Conservation (phyloP, 352 stramenopile genomes). For the Globisporangium recalcitrans region DNA sequence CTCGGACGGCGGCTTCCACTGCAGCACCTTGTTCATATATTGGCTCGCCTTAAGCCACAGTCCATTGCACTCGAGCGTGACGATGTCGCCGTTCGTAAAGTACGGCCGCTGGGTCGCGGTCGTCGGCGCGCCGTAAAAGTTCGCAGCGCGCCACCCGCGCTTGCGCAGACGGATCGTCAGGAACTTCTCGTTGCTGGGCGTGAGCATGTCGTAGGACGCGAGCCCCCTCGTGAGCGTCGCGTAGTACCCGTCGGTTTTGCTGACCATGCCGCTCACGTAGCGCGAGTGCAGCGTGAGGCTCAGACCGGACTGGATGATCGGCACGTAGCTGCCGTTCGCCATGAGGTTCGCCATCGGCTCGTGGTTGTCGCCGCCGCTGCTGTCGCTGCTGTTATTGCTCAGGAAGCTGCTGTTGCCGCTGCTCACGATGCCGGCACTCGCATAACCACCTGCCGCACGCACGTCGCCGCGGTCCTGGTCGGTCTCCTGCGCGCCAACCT, state of each 20-base stretch:
- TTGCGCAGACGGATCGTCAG: slow-evolving; percentile 76
- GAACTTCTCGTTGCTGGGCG: slow-evolving; percentile 81
- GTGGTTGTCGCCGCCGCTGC: slow-evolving; percentile 1
- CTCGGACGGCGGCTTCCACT: slow-evolving; percentile 82
- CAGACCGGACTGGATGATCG: slow-evolving; percentile 63
- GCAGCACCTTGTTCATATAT: slow-evolving; percentile 70
- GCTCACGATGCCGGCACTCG: background rate
- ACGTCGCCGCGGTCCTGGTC: slow-evolving; percentile 10
- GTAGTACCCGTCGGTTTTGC: slow-evolving; percentile 84
- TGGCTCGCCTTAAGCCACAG: slow-evolving; percentile 73
- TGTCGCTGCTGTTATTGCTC: background rate
- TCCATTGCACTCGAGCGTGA: slow-evolving; percentile 85
- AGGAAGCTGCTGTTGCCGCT: background rate
- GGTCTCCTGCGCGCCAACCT: slow-evolving; percentile 37
- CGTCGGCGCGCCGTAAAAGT: slow-evolving; percentile 23
- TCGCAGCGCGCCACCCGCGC: slow-evolving; percentile 51
- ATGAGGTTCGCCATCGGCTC: slow-evolving; percentile 8
- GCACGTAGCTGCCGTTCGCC: slow-evolving; percentile 22
- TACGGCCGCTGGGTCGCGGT: slow-evolving; percentile 48
- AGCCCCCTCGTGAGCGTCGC: slow-evolving; percentile 72
- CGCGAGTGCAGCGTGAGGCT: slow-evolving; percentile 75
- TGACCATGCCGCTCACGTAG: slow-evolving; percentile 67
- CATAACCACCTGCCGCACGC: background rate
- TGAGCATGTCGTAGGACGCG: slow-evolving; percentile 77
- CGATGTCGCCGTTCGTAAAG: slow-evolving; percentile 81